A percentile compares a stretch with the other conserved stretches of the same genome.
phyloP scores from a whole-genome alignment of 164 flowering plant genomes.

The Vitis labrusca region DNA sequence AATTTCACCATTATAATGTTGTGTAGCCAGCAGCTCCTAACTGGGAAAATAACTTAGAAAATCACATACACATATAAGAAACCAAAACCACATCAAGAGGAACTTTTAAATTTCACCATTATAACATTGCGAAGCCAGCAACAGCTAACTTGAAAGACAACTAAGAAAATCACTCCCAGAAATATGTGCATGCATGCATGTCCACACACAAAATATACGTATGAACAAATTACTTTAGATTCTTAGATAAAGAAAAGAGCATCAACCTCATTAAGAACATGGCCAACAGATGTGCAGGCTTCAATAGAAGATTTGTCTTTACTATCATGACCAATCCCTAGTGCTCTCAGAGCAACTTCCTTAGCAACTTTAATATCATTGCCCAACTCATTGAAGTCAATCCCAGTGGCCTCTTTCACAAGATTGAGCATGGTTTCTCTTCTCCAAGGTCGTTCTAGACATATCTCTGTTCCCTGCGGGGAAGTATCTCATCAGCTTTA shows the following conservation, averaged over 20 bases:
- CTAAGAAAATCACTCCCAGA: background rate
- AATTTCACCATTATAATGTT: no score
- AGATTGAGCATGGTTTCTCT: conserved; percentile 98
- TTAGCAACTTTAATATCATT: conserved; percentile 67
- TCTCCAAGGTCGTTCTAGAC: conserved; percentile 91
- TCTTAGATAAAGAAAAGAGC: background rate
- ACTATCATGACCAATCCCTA: conserved; percentile 35
- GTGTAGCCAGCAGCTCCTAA: no score
- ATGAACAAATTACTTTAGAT: no score
- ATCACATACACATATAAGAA: no score
- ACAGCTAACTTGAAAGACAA: background rate
- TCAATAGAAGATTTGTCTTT: conserved; percentile 50
- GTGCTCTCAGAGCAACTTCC: conserved; percentile 46
- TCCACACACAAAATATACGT: background rate
- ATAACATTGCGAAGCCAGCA: background rate
- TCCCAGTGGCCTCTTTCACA: conserved; percentile 84
- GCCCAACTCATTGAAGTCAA: conserved; percentile 67
- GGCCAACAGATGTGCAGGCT: conserved; percentile 79
- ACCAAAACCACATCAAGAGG: conserved; percentile 1
- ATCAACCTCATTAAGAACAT: conserved; percentile 83
- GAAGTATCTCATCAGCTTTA: conserved; percentile 10
- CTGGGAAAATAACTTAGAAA: no score
- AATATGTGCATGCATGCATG: background rate
- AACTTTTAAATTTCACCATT: background rate
- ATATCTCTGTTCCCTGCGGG: conserved; percentile 73